Conservation (phyloP, 768 basidiomycete genomes). For the Lentinula sp. region DNA sequence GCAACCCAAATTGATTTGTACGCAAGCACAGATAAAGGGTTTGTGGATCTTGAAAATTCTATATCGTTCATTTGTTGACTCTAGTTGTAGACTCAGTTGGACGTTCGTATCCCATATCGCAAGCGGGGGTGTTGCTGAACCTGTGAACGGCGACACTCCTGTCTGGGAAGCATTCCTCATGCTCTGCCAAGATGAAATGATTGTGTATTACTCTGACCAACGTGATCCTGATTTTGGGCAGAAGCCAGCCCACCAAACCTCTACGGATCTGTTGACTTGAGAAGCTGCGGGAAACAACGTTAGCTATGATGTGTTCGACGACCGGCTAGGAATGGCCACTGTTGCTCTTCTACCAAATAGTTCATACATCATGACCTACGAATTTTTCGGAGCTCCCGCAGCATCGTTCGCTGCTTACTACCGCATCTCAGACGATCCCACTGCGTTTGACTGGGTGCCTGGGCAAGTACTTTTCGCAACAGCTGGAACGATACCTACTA, state of each 20-base stretch:
- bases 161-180: conserved; percentile 17
- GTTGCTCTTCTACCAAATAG: conserved; percentile 13
- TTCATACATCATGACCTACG: conserved; percentile 14
- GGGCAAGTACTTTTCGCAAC: conserved; percentile 9
- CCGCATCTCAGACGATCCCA: conserved; percentile 12
- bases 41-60: neutral
- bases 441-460: conserved; percentile 9
- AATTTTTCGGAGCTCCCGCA: conserved; percentile 11
- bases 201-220: conserved; percentile 16
- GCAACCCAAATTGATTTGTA: conserved; percentile 16
- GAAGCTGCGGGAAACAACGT: conserved; percentile 13
- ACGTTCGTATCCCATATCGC: conserved; percentile 11
- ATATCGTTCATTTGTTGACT: neutral
- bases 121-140: conserved; percentile 11
- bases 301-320: conserved; percentile 9
- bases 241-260: conserved; percentile 13
- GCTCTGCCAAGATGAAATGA: conserved; percentile 11
- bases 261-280: conserved; percentile 12
- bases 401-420: conserved; percentile 9
- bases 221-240: conserved; percentile 15
- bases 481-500: conserved; percentile 10
- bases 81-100: neutral
- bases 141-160: conserved; percentile 14
- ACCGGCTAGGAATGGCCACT: conserved; percentile 16
- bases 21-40: conserved; percentile 12